Base-by-base conservation (phyloP, 352 stramenopile genomes). In the Globisporangium sylvaticum region DNA sequence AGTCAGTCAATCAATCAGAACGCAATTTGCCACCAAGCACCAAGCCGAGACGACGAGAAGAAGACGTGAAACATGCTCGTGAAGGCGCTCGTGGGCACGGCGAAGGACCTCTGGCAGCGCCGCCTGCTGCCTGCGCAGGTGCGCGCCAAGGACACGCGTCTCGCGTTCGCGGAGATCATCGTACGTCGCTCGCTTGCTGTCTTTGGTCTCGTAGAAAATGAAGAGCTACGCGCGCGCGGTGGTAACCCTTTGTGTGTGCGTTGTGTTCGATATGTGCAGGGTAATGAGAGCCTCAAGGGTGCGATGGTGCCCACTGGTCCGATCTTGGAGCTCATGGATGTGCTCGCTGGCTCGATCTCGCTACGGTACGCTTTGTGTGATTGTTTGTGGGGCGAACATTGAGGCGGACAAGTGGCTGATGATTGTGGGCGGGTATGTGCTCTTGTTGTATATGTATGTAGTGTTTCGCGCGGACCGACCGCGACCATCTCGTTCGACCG, bases 401-500 rank as follows among this genome's bases (percentile, higher is more conserved):
- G 48, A 5, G 24, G 10, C 8, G 1, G 42, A 4, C 5, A 0
- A 22, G 5, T 65, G 10, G 8, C 9, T 29, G 14, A 65, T 54
- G 52, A 42, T 34, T n/a, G 32, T 20, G n/a, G 54, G 20, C 31
- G 31, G 12, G 42, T 44, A 3, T 31, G 7, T 58, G 37, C 24
- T 18, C n/a, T 10, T 24, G 27, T 12, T 46, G 20, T 10, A 20
- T 14, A 10, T 7, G 12, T 60, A 15, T 67, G 22, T 25, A 79
- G 73, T 15, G 67, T 75, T 15, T 72, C 79, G 3, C 65, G 71
- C 3, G 78, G 80, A 5, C 67, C 71, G 6, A 74, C 64, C 20
- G 80, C 78, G 10, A 87, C 78, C 8, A 81, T 89, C 67, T 84
- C 73, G 6, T 86, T 89, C 67, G 78, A 89, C 53, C 78, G 79